Conservation (phyloP, 176 grass and related monocot genomes). For the Phyllostachys edulis region DNA sequence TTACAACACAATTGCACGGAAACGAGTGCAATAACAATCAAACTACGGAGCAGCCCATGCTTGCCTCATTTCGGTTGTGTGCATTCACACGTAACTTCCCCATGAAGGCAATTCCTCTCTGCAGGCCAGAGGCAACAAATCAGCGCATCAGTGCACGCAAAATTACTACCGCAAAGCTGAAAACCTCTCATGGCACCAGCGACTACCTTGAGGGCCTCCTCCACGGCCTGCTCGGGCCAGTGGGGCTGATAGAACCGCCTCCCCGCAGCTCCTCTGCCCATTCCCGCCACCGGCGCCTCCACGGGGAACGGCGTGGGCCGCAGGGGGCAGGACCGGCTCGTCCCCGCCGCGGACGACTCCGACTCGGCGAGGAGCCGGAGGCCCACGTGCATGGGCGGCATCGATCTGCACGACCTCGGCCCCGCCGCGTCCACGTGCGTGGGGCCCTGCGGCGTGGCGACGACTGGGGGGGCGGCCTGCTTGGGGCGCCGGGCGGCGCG, state of each 20-base stretch:
- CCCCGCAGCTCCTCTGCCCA: not conserved
- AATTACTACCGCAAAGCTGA: not conserved
- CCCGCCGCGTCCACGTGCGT: slow-evolving; percentile 34
- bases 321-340: slow-evolving; percentile 56
- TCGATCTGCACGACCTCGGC: slow-evolving; percentile 59
- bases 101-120: slow-evolving; percentile 71
- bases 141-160: not conserved
- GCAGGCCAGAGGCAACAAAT: slow-evolving; percentile 20
- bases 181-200: not conserved
- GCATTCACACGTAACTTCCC: slow-evolving; percentile 83
- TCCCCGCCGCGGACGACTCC: slow-evolving; percentile 28
- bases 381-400: slow-evolving; percentile 54
- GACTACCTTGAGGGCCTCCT: slow-evolving; percentile 76
- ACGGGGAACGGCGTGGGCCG: slow-evolving; percentile 33
- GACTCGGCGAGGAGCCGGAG: slow-evolving; percentile 14
- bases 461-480: slow-evolving; percentile 7
- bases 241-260: slow-evolving; percentile 66
- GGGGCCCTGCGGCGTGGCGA: not conserved
- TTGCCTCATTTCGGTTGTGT: slow-evolving; percentile 79
- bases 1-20: slow-evolving; percentile 3
- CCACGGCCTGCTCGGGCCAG: slow-evolving; percentile 58
- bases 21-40: not conserved
- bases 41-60: not conserved
- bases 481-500: slow-evolving; percentile 53
- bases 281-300: not conserved